Evolutionary conservation across 352 stramenopile genomes (phyloP), one percentile per base, ranked within the genome.

Genomic region (Phytophthora ramorum): DNA sequence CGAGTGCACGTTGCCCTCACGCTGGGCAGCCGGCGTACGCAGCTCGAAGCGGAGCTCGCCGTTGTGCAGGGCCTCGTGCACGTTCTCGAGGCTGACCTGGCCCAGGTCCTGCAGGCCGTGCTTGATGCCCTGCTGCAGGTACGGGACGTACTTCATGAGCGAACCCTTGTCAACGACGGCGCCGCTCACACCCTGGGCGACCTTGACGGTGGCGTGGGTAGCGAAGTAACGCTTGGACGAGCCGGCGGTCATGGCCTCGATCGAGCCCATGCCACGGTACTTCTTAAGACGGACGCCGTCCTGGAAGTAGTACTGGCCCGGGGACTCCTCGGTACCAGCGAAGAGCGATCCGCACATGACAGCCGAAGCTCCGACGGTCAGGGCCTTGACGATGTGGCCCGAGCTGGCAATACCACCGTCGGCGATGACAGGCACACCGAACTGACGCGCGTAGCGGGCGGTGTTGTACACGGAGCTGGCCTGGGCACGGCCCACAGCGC

Each of bases 311-410:
- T 99, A 99, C 76, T 99, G 97, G 26, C 98, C 98, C 4, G 98
- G 98, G 24, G 98, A 95, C 79, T 99, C 98, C 69, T 99, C 98
- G 3, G 98, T 99, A 51, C 98, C 98, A 20, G 98, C 98, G 61
- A 99, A 97, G 73, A 99, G 98, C 68, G 93, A 98, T 35, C 98
- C 98, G 93, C 99, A 99, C 98, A 99, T 99, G 64, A 99, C 98
- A 28, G 96, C 97, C 43, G 95, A 98, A 19, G 98, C 98, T 51
- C 98, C 98, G 9, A 99, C 85, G 17, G 85, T 92, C 41, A 99
- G 85, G 7, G 98, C 98, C 86, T 99, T 99, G 50, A 98, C 97
- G 71, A 99, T 99, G 83, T 99, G 98, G 47, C 97, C 98, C 58
- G 97, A 99, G 64, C 89, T 98, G 58, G 97, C 97, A 71, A 99